Conservation (phyloP, 1,284 basidiomycete species). For the Apiotrichum akiyoshidainum region DNA sequence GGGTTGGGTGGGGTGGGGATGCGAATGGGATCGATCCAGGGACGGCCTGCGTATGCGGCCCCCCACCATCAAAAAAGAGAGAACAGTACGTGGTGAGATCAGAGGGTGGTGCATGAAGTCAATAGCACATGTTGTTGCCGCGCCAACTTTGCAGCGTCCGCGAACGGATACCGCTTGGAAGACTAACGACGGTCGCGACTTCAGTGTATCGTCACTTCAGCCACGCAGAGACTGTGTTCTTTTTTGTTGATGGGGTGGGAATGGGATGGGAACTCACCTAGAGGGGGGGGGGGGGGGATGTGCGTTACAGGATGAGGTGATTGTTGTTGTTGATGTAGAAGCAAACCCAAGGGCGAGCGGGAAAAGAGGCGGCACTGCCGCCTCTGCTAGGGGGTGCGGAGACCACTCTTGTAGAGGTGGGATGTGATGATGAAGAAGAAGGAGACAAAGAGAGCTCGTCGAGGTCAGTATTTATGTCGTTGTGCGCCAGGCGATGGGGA, state of each 20-base stretch:
- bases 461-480: background rate
- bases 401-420: background rate
- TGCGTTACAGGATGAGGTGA: background rate
- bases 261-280: too few species aligned
- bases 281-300: too few species aligned
- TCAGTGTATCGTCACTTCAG: slow-evolving; percentile 34
- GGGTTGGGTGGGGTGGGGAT: too few species aligned
- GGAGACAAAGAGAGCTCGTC: background rate
- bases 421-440: background rate
- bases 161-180: background rate
- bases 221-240: background rate
- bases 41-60: too few species aligned
- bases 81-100: slow-evolving; percentile 13
- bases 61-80: too few species aligned
- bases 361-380: slow-evolving; percentile 11
- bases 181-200: slow-evolving; percentile 32
- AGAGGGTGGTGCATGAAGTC: slow-evolving; percentile 49
- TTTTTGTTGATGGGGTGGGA: too few species aligned
- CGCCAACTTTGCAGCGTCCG: slow-evolving; percentile 12
- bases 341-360: background rate
- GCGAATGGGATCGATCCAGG: background rate
- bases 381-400: background rate
- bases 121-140: slow-evolving; percentile 28
- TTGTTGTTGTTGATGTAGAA: background rate
- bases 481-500: slow-evolving; percentile 53